Evolutionary conservation across 345 rosid species (phyloP).

Genomic region (Pistacia integerrima): DNA sequence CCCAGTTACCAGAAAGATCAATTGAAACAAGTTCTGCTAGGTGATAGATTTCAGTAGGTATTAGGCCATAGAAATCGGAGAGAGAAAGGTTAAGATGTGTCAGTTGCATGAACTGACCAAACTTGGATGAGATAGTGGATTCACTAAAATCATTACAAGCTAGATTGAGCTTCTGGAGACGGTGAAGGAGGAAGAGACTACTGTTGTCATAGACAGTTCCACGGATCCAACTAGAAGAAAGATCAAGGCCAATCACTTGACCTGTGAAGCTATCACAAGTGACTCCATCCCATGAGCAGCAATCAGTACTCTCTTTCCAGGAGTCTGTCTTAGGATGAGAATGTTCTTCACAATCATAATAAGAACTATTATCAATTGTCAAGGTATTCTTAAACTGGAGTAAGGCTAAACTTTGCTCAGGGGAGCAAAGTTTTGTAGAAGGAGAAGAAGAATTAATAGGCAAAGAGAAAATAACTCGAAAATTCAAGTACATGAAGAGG

Average conservation of each 20-base stretch:
- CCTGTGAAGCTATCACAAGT: slow-evolving; percentile 22
- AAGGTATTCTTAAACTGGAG: slow-evolving; percentile 17
- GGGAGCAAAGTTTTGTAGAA: background rate
- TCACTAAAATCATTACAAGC: slow-evolving; percentile 20
- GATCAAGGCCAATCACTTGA: slow-evolving; percentile 27
- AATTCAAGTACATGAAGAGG: no score
- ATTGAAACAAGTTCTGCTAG: slow-evolving; percentile 20
- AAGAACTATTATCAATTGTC: background rate
- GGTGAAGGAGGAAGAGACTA: slow-evolving; percentile 26
- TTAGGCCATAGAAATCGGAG: slow-evolving; percentile 5
- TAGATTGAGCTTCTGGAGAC: slow-evolving; percentile 30
- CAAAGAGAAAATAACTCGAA: no score
- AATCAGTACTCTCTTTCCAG: slow-evolving; percentile 28
- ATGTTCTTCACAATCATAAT: no score
- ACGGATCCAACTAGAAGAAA: background rate
- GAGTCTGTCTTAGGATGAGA: slow-evolving; percentile 9
- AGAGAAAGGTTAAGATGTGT: slow-evolving; percentile 11
- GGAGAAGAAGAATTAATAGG: background rate
- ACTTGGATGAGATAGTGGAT: background rate
- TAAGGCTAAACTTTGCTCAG: slow-evolving; percentile 8
- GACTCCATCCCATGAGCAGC: slow-evolving; percentile 41
- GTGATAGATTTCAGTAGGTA: slow-evolving; percentile 4
- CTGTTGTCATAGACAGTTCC: slow-evolving; percentile 17
- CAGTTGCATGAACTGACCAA: slow-evolving; percentile 13
- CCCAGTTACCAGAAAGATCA: slow-evolving; percentile 10